Conservation (phyloP, 2,329 filamentous ascomycete genomes). For the Phaeosphaeria sp. region DNA sequence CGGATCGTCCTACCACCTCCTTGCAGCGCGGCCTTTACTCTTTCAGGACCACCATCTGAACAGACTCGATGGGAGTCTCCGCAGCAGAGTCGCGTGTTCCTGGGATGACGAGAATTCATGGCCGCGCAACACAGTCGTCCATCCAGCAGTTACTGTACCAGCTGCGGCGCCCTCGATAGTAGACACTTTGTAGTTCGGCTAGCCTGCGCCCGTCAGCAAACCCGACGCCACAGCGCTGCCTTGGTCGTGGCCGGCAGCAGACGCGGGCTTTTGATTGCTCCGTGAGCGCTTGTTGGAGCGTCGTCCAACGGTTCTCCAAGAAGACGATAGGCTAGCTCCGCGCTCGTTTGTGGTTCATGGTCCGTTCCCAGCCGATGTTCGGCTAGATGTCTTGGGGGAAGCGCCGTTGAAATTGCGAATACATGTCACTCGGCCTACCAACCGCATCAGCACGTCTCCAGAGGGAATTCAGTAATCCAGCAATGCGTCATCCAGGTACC, state of each 20-base stretch:
- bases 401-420: constrained; percentile 12
- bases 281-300: constrained; percentile 1
- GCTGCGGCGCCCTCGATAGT: neutral
- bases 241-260: constrained; percentile 2
- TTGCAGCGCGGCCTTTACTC: constrained; percentile 9
- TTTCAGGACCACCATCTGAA: neutral
- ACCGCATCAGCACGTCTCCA: constrained; percentile 20
- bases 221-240: constrained; percentile 17
- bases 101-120: constrained; percentile 11
- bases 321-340: neutral
- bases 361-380: constrained; percentile 13
- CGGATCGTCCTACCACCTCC: constrained; percentile 12
- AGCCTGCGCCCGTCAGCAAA: constrained; percentile 20
- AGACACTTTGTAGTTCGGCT: neutral
- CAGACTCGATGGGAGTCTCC: too few species aligned
- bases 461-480: constrained; percentile 5
- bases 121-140: constrained; percentile 1
- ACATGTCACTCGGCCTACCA: constrained; percentile 17
- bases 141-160: constrained; percentile 4
- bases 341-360: neutral
- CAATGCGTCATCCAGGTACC: constrained; percentile 45
- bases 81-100: constrained; percentile 7
- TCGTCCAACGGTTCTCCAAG: constrained; percentile 10
- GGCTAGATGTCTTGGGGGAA: constrained; percentile 2
- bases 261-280: constrained; percentile 4